Evolutionary conservation across 2,329 filamentous ascomycete species (phyloP), one percentile per base, ranked within the genome.

Genomic region (Venturia oleaginea): DNA sequence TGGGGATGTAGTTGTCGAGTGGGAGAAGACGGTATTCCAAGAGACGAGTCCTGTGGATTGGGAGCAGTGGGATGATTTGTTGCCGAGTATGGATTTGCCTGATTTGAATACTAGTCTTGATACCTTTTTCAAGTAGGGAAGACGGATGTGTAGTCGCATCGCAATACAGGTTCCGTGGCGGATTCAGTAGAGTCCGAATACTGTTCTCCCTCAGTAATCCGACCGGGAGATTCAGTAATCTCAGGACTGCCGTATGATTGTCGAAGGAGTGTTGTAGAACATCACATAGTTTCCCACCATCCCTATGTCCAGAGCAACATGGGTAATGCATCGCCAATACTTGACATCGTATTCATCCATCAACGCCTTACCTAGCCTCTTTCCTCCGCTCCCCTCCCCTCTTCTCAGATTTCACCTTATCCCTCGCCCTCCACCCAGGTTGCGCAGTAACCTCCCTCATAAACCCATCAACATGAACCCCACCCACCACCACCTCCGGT

Each of bases 401-500:
- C 59, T 24, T 46, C 61, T 48, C 62, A 15, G 51, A 64, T 27
- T 59, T 64, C 15, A 17, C 22, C 51, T 60, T 59, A 42, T 59
- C 46, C 37, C 37, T 64, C 13, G 42, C 48, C 30, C 62, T 57
- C 61, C 64, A 60, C 19, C 61, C 46, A 13, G 27, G 46, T 32
- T 32, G 57, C 55, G 46, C 57, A 65, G 77, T 75, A 62, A 90
- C 79, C 4, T 82, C 81, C 70, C 79, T 77, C 69, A 91, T 68
- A 69, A 88, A 91, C 0, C 87, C 85, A 72, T 91, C 87, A 1
- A 85, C 81, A 69, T 90, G 87, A 24, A 90, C 84, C 0, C 80
- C 86, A 0, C 86, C 87, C 10, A 79, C 68, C 69, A 85, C 81
- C 69, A 86, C 83, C 13, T 74, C 69, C 32, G 40, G 40, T 59